Evolutionary conservation across 202 grass and related monocot species (phyloP), one percentile per base, ranked within the genome.

Genomic region (Setaria italica): DNA sequence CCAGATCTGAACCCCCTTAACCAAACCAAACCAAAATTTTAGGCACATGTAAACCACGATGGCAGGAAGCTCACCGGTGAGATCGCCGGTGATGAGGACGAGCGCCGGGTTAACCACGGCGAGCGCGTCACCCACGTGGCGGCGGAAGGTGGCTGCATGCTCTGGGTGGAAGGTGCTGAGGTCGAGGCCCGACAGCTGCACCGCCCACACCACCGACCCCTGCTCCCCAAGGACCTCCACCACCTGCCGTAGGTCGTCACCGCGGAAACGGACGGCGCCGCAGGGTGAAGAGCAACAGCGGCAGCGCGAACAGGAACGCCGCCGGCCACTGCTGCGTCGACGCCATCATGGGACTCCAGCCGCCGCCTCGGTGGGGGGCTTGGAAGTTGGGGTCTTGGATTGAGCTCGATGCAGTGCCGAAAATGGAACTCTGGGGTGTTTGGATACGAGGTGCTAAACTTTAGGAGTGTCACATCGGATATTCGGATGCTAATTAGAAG

Each of bases 11-110:
- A 59, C 20, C 4, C 11, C 46, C 49, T 34, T 6, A 10, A 67
- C 2, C 16, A 32, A 16, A 47, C 11, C 39, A 59, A 57, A n/a
- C 42, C 6, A 4, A 79, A 49, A 30, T 63, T 15, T 0, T 46
- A 19, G 14, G 19, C 29, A 16, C 9, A 34, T 6, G 8, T 12
- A 49, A 9, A 33, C 9, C 2, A 83, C 14, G 1, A 37, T 6
- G 19, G 12, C 11, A 48, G 68, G 39, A 74, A 33, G 71, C 62
- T 11, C 62, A 91, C 89, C 89, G 12, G 82, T 91, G 72, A 91
- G 89, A 50, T 91, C 89, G 65, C 89, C 89, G 48, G 89, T 85
- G 85, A 91, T 82, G 82, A 91, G 85, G 41, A 91, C 89, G 64
- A 91, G 71, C 3, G 82, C 83, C 45, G 89, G 89, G 34, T 88